Evolutionary conservation across 257 asterid genomes (phyloP).

Genomic region (Salvia miltiorrhiza): DNA sequence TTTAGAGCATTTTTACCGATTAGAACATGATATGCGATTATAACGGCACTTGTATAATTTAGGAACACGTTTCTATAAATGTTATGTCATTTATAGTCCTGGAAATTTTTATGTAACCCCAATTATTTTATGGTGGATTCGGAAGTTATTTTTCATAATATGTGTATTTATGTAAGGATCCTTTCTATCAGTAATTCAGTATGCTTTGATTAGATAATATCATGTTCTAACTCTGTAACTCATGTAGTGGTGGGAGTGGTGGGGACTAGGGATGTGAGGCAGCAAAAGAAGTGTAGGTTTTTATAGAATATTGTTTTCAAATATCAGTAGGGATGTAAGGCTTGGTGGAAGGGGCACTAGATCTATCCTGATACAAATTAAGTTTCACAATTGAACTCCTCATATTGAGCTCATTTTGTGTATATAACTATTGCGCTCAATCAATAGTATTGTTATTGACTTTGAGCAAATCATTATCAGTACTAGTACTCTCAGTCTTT

Average conservation of each 20-base stretch:
- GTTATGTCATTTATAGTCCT: background rate
- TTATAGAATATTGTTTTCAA: background rate
- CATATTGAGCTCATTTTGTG: background rate
- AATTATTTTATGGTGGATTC: background rate
- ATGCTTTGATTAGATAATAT: background rate
- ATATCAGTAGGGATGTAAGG: background rate
- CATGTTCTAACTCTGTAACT: conserved; percentile 20
- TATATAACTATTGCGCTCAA: background rate
- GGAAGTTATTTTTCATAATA: background rate
- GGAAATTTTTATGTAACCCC: conserved; percentile 1
- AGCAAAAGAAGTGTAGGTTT: background rate
- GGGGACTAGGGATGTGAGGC: conserved; percentile 1
- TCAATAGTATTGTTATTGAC: background rate
- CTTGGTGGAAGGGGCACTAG: background rate
- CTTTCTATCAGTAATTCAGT: background rate
- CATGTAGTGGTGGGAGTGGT: background rate
- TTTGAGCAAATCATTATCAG: background rate
- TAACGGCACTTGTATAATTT: background rate
- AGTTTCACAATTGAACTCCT: background rate
- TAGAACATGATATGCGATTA: background rate
- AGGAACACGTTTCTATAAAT: background rate
- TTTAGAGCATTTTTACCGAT: background rate
- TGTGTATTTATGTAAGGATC: background rate
- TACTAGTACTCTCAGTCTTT: background rate
- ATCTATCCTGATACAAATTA: background rate